Evolutionary conservation across 352 stramenopile genomes (phyloP), one percentile per base, ranked within the genome.

Genomic region (Thalassiosira mediterranea): DNA sequence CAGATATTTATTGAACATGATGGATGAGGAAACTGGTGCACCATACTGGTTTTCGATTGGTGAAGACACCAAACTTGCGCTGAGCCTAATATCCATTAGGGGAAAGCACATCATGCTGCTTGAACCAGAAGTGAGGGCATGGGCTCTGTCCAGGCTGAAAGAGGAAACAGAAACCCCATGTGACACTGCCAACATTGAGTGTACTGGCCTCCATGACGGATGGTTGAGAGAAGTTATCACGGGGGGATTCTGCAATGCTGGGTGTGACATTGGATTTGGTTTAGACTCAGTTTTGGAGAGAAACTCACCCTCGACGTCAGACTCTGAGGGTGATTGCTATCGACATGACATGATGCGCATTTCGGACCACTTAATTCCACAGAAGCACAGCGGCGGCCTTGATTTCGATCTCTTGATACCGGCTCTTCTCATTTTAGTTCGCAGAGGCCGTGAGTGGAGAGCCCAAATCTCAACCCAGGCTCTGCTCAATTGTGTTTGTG

Each of bases 371-470:
- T 70, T 82, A 29, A 53, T 73, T 46, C 73, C 73, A 29, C 51
- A 63, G 25, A 49, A 72, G 21, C 32, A 56, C 47, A 79, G 37
- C 42, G 72, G 57, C 48, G 79, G 84, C 34, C 42, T 91, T 49
- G 88, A 93, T 65, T 90, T 84, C 73, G 81, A 93, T 54, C 42
- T 91, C n/a, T 52, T 90, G 42, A 88, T 93, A 63, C 60, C 83
- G 40, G 80, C 69, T 4, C 54, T 93, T 21, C 66, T 93, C 0
- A 58, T 90, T 32, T 49, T 93, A 11, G 23, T 72, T 46, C 17
- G 37, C 8, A 82, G 77, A 26, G 40, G 71, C 19, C 17, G 17
- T 37, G 28, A 76, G 47, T 91, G 86, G 86, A 74, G 68, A 70
- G 48, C 61, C 25, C 49, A 54, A 47, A 56, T 88, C 42, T 76